A percentile compares a stretch with the other conserved stretches of the same genome.
These are phyloP conservation scores for Rhizoclosmatium sp. DNA, from an alignment of 192 early-diverging fungal species.

Conservation along the genomic window DNA sequence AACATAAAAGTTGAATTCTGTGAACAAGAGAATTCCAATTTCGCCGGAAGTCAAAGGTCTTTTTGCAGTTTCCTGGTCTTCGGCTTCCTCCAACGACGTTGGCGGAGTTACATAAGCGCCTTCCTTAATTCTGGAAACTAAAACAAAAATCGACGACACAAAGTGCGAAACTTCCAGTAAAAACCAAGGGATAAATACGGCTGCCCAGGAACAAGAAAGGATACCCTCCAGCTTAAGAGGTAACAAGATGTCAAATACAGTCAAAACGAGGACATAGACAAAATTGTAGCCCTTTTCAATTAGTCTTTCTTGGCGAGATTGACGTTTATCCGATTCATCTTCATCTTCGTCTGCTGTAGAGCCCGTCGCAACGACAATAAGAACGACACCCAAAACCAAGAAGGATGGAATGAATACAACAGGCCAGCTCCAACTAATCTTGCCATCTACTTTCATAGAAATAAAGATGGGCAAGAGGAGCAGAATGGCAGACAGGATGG, in stretches of 20 bases:
- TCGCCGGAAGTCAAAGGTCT: slow-evolving; percentile 39
- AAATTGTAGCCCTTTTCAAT: slow-evolving; percentile 35
- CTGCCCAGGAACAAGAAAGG: slow-evolving; percentile 65
- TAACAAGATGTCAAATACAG: slow-evolving; percentile 83
- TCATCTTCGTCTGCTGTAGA: slow-evolving; percentile 45
- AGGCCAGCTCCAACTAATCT: slow-evolving; percentile 72
- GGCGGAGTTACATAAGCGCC: slow-evolving; percentile 19
- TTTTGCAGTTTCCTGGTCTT: slow-evolving; percentile 31
- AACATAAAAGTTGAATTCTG: slow-evolving; percentile 64
- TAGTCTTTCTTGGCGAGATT: slow-evolving; percentile 29
- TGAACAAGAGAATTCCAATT: slow-evolving; percentile 40
- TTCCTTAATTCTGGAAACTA: slow-evolving; percentile 4
- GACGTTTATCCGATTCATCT: slow-evolving; percentile 54
- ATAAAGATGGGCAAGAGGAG: slow-evolving; percentile 88
- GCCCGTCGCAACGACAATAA: slow-evolving; percentile 38
- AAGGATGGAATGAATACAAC: slow-evolving; percentile 87
- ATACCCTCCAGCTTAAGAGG: slow-evolving; percentile 74
- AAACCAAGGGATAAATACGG: slow-evolving; percentile 86
- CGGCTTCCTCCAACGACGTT: slow-evolving; percentile 1
- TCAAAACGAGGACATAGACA: slow-evolving; percentile 56
- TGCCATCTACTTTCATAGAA: slow-evolving; percentile 75
- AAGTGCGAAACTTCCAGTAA: slow-evolving; percentile 78
- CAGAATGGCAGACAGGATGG: slow-evolving; percentile 60
- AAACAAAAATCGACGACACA: slow-evolving; percentile 36
- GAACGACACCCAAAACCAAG: slow-evolving; percentile 66